Evolutionary conservation across 2,329 filamentous ascomycete species (phyloP), one percentile per base, ranked within the genome.

Genomic region (Raffaelea albimanens): DNA sequence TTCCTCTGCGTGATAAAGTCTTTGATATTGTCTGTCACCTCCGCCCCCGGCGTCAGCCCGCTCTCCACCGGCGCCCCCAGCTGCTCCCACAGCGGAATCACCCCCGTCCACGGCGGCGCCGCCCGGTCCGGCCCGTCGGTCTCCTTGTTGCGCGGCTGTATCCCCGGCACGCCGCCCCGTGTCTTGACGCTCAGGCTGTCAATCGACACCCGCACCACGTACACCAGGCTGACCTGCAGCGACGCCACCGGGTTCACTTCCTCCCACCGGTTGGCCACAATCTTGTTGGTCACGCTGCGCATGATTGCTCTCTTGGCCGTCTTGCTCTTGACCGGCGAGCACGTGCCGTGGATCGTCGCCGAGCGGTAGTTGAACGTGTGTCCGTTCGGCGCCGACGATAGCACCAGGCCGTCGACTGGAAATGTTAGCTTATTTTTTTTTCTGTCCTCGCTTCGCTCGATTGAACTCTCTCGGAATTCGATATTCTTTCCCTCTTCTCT

Each of bases 321-420:
- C 14, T 48, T 44, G 36, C 18, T 31, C 22, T 31, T 40, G 11
- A 54, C 50, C 8, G 49, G 44, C 34, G 20, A 21, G 38, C 52
- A 52, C 10, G 50, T 50, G 41, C 50, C 52, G 45, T 54, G 52
- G 22, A 54, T 31, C 4, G 48, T 54, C 25, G 52, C 52, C 1
- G 46, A 44, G 11, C 52, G 52, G 50, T 54, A 54, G 52, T 54
- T 54, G 49, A 54, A 54, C 5, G 52, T 50, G 47, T 54, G 52
- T 22, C 49, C 52, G 45, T 54, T 54, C 22, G 52, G 52, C 3
- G 52, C 52, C 2, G 48, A 51, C 10, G 52, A 52, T 3, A 54
- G 42, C 3, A 51, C 52, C 1, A 54, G 50, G 29, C 50, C 52
- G 39, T 54, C 50, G 13, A 29, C 25, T 29, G 13, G 25, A 29